phyloP scores from a whole-genome alignment of 2,329 filamentous ascomycete genomes.

The Helotiales sp. region DNA sequence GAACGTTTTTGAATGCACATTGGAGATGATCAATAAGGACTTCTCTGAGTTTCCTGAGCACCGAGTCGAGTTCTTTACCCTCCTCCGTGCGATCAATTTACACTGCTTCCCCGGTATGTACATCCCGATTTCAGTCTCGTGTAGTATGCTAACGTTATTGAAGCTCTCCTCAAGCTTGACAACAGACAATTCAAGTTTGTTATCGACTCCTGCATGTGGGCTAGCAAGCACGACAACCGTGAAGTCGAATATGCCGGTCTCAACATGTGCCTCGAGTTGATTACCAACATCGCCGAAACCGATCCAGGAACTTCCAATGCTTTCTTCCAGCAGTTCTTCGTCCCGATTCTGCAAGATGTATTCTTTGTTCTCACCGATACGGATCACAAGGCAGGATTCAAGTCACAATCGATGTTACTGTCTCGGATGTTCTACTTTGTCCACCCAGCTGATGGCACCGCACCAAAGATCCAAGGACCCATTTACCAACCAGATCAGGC shows the following conservation, averaged over 20 bases:
- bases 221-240: constrained; percentile 99
- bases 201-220: constrained; percentile 99
- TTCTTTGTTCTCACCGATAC: constrained; percentile 98
- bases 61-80: constrained; percentile 98
- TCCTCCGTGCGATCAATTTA: constrained; percentile 92
- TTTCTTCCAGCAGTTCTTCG: constrained; percentile 98
- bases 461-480: constrained; percentile 88
- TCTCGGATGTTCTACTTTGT: constrained; percentile 97
- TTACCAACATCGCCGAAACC: constrained; percentile 95
- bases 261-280: constrained; percentile 96
- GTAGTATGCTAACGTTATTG: constrained; percentile 24
- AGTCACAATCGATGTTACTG: constrained; percentile 92
- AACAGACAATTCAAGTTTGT: constrained; percentile 99
- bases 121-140: not conserved
- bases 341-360: constrained; percentile 93
- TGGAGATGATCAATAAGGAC: constrained; percentile 99
- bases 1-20: constrained; percentile 96
- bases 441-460: constrained; percentile 68
- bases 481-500: constrained; percentile 88
- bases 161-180: constrained; percentile 87
- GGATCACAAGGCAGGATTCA: constrained; percentile 99
- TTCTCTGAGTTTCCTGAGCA: constrained; percentile 99
- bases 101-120: constrained; percentile 84
- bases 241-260: constrained; percentile 95
- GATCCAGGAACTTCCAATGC: constrained; percentile 85